A percentile compares a stretch with the other conserved stretches of the same genome.
phyloP scores from a whole-genome alignment of 306 rosid species.

The Prunus kanzakura region DNA sequence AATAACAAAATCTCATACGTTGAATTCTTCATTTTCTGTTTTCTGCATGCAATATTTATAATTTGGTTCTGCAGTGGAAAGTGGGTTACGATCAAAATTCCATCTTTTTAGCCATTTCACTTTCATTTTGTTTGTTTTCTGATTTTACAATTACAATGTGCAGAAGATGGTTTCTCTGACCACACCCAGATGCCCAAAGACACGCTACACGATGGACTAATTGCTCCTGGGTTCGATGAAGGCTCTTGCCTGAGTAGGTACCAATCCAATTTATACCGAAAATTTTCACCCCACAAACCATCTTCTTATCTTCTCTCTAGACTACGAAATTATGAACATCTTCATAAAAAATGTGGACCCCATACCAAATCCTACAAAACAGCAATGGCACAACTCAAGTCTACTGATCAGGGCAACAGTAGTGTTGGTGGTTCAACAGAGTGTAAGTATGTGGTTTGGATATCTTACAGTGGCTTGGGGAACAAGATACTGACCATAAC shows the following conservation, averaged over 20 bases:
- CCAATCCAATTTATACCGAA: slow-evolving; percentile 40
- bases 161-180: slow-evolving; percentile 28
- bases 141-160: slow-evolving; percentile 22
- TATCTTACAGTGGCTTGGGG: slow-evolving; percentile 75
- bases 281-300: slow-evolving; percentile 39
- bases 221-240: slow-evolving; percentile 53
- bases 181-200: slow-evolving; percentile 28
- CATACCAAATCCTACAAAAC: slow-evolving; percentile 44
- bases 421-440: slow-evolving; percentile 12
- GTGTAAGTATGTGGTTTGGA: slow-evolving; percentile 69
- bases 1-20: background rate
- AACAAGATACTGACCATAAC: slow-evolving; percentile 65
- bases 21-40: background rate
- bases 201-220: slow-evolving; percentile 50
- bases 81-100: background rate
- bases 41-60: background rate
- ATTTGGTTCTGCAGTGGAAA: background rate
- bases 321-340: slow-evolving; percentile 54
- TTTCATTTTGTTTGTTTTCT: background rate
- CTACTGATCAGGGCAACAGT: slow-evolving; percentile 18
- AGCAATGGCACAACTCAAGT: slow-evolving; percentile 51
- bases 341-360: slow-evolving; percentile 63
- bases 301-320: slow-evolving; percentile 58
- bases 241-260: slow-evolving; percentile 67
- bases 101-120: slow-evolving; percentile 8